These are phyloP conservation scores for Pythium utonaiense DNA, from an alignment of 352 stramenopile genomes.

Conservation along the genomic window DNA sequence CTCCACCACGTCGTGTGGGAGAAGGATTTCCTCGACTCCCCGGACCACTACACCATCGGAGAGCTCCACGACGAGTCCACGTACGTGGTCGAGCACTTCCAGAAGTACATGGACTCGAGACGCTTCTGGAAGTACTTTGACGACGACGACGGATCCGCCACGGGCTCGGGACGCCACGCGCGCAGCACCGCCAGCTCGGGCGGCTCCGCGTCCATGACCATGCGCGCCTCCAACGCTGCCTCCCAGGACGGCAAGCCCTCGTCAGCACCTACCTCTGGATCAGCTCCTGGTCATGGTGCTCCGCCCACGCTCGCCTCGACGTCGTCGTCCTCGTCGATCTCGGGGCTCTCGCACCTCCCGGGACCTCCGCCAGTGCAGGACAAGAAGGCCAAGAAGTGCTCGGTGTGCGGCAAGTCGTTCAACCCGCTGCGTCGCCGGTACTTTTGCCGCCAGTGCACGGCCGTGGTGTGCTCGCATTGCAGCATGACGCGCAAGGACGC, in stretches of 20 bases:
- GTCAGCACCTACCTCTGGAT: too few relatives aligned
- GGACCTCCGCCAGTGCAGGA: constrained; percentile 16
- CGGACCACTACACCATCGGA: constrained; percentile 69
- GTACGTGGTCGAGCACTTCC: constrained; percentile 72
- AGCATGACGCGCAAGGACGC: constrained; percentile 57
- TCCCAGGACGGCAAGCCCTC: constrained; percentile 18
- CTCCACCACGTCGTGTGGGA: constrained; percentile 85
- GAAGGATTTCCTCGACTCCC: constrained; percentile 76
- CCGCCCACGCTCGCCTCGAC: too few relatives aligned
- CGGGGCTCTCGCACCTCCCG: neutral
- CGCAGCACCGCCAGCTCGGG: constrained; percentile 32
- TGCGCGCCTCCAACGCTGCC: constrained; percentile 24
- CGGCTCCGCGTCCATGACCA: constrained; percentile 19
- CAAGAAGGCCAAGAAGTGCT: constrained; percentile 75
- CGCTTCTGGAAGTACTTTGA: constrained; percentile 84
- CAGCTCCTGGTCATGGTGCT: too few relatives aligned
- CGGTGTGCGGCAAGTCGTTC: constrained; percentile 78
- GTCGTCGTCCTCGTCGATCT: neutral
- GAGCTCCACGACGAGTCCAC: constrained; percentile 51
- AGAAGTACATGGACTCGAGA: constrained; percentile 77
- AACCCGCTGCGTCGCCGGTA: constrained; percentile 74
- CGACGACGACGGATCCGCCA: constrained; percentile 21
- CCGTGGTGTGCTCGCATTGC: constrained; percentile 68
- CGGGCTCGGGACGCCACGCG: constrained; percentile 21
- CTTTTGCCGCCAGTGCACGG: constrained; percentile 60